Percentiles rank a stretch among this genome's conserved stretches.
Evolutionary conservation across 495 filamentous ascomycete genomes (phyloP).

Genomic region (Parathielavia appendiculata): DNA sequence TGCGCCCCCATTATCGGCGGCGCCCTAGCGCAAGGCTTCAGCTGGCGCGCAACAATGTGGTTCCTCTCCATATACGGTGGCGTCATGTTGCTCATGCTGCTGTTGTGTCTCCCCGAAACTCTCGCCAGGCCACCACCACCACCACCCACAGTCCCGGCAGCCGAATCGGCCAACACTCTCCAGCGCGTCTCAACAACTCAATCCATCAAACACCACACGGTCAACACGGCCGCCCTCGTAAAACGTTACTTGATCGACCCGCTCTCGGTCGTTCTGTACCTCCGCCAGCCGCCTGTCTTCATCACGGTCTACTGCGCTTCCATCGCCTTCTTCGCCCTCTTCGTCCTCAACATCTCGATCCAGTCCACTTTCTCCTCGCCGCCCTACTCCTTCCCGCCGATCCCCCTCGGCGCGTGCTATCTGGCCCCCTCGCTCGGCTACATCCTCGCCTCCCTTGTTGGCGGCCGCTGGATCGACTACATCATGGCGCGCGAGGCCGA

Average conservation of each 20-base stretch:
- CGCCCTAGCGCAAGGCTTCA: conserved; percentile 60
- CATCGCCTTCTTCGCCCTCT: conserved; percentile 77
- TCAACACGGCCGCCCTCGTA: conserved; percentile 46
- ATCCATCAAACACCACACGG: conserved; percentile 53
- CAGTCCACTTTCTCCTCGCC: conserved; percentile 64
- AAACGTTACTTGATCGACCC: conserved; percentile 76
- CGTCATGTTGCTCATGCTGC: conserved; percentile 53
- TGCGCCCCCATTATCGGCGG: conserved; percentile 86
- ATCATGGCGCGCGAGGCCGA: conserved; percentile 84
- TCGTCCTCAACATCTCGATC: conserved; percentile 82
- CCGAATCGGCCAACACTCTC: neutral
- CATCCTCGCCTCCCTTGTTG: conserved; percentile 62
- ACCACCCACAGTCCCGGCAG: neutral
- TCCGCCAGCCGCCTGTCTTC: conserved; percentile 74
- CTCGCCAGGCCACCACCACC: conserved; percentile 33
- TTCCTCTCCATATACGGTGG: conserved; percentile 77
- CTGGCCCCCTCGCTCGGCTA: conserved; percentile 79
- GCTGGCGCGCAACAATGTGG: conserved; percentile 86
- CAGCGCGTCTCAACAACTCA: conserved; percentile 55
- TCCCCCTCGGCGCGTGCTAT: conserved; percentile 77
- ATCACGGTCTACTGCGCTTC: conserved; percentile 77
- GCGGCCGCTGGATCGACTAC: conserved; percentile 79
- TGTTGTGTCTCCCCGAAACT: conserved; percentile 70
- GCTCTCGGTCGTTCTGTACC: conserved; percentile 67
- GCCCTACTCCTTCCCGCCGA: conserved; percentile 70